Base-by-base conservation (phyloP, 192 early-diverging fungal genomes). In the Cladochytrium replicatum region DNA sequence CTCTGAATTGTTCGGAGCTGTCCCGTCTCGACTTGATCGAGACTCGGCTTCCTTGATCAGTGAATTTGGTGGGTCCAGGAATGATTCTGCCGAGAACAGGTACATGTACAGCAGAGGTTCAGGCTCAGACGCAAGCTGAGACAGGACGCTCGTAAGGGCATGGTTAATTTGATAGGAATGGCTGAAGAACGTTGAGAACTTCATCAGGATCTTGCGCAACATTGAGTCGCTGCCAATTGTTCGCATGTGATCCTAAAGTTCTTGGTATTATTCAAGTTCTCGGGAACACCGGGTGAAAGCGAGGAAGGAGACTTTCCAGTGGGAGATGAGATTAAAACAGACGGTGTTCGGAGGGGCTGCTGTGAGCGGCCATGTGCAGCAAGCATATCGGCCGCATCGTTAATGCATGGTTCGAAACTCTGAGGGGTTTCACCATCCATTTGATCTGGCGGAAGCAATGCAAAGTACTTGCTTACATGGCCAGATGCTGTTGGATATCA, bases 141-240 rank as follows among this genome's bases (percentile, higher is more conserved):
- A 77, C 25, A 97, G 61, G 23, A 93, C 85, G 23, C 89, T 88
- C 0, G 93, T 97, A 22, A 97, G 64, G 0, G 90, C 89, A 59
- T 94, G 57, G 57, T 97, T 97, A 50, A 93, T 77, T 25, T 84
- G 83, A 22, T 82, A 83, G 19, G 87, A 82, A 50, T 97, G 91
- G 0, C 78, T 75, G 67, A 92, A 93, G 54, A 93, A 91, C 43
- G 46, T 55, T 11, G 48, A n/a, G 11, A 73, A 32, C 39, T 70
- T 73, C 11, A 38, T 40, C 29, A 76, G 31, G 19, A 76, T 29
- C 48, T 71, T 74, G 29, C 48, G 48, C 43, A 74, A 43, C 32
- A 60, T 67, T 21, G 55, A 23, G 29, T 71, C 71, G 9, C 56
- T 46, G 41, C n/a, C n/a, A n/a, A n/a, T n/a, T n/a, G n/a, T n/a